A percentile compares a stretch with the other conserved stretches of the same genome.
These are phyloP conservation scores for Colletotrichum phormii DNA, from an alignment of 2,329 filamentous ascomycete species.

Conservation along the genomic window DNA sequence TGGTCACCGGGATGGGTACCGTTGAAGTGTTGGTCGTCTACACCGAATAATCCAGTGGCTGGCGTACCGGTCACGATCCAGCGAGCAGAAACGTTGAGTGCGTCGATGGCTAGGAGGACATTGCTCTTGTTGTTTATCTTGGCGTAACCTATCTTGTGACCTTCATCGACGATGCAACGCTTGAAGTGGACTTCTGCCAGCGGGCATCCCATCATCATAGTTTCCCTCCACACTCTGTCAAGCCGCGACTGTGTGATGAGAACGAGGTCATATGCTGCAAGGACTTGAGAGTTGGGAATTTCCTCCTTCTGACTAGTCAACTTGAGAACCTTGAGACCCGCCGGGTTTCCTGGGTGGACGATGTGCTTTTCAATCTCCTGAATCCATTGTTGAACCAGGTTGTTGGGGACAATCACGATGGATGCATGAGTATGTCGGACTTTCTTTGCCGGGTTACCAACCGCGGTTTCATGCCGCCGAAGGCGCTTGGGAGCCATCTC, in stretches of 20 bases:
- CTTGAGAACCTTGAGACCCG: conserved; percentile 72
- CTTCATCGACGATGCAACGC: conserved; percentile 91
- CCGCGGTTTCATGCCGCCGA: conserved; percentile 43
- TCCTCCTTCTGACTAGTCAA: conserved; percentile 62
- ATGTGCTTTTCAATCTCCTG: conserved; percentile 86
- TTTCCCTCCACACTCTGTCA: conserved; percentile 64
- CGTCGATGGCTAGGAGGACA: conserved; percentile 62
- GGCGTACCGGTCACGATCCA: conserved; percentile 96
- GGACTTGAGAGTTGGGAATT: conserved; percentile 67
- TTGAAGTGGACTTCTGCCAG: conserved; percentile 84
- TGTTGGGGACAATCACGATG: conserved; percentile 84
- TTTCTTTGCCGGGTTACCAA: conserved; percentile 56
- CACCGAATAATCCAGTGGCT: conserved; percentile 83
- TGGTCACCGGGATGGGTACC: conserved; percentile 1
- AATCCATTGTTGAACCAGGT: conserved; percentile 86
- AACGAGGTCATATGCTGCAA: conserved; percentile 79
- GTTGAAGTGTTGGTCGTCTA: conserved; percentile 47
- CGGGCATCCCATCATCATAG: conserved; percentile 61
- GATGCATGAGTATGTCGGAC: conserved; percentile 77
- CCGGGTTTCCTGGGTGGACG: conserved; percentile 18
- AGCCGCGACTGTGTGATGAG: conserved; percentile 82
- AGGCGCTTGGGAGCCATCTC: conserved; percentile 48
- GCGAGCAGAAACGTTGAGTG: conserved; percentile 74
- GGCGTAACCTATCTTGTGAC: conserved; percentile 82
- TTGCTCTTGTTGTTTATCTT: conserved; percentile 66